phyloP scores from a whole-genome alignment of 805 yeast genomes.

The Pichia scutulata region DNA sequence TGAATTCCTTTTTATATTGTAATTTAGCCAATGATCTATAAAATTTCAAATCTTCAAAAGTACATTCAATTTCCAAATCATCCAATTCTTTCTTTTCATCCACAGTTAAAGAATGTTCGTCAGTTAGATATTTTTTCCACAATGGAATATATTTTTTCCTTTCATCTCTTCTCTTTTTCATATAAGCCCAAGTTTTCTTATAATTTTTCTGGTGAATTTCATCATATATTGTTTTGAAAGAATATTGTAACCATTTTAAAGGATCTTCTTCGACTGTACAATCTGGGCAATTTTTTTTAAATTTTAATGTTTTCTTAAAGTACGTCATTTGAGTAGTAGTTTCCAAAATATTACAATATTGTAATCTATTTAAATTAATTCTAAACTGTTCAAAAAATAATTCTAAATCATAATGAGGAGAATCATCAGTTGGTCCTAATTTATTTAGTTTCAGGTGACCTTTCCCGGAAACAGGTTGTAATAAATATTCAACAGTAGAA shows the following conservation, averaged over 20 bases:
- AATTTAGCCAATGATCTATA: constrained; percentile 75
- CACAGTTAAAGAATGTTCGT: constrained; percentile 29
- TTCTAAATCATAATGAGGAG: constrained; percentile 67
- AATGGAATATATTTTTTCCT: constrained; percentile 57
- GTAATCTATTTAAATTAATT: constrained; percentile 75
- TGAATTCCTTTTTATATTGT: constrained; percentile 49
- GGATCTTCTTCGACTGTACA: constrained; percentile 54
- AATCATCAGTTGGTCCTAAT: constrained; percentile 56
- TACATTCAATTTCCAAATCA: constrained; percentile 48
- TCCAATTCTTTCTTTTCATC: constrained; percentile 34
- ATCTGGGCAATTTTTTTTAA: constrained; percentile 62
- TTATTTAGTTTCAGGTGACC: constrained; percentile 82
- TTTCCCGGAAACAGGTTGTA: constrained; percentile 83
- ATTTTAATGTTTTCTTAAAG: constrained; percentile 68
- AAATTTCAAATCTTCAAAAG: constrained; percentile 75
- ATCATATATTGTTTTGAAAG: constrained; percentile 63
- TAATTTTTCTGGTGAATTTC: constrained; percentile 78
- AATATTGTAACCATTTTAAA: constrained; percentile 71
- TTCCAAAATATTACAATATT: constrained; percentile 74
- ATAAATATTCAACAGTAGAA: constrained; percentile 42
- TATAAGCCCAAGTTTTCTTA: constrained; percentile 84
- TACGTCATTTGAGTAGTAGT: constrained; percentile 77
- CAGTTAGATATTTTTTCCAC: constrained; percentile 48
- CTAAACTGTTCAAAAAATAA: constrained; percentile 83
- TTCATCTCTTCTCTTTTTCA: constrained; percentile 63